phyloP scores from a whole-genome alignment of 2,329 filamentous ascomycete species.

The Microdochium bolleyi region DNA sequence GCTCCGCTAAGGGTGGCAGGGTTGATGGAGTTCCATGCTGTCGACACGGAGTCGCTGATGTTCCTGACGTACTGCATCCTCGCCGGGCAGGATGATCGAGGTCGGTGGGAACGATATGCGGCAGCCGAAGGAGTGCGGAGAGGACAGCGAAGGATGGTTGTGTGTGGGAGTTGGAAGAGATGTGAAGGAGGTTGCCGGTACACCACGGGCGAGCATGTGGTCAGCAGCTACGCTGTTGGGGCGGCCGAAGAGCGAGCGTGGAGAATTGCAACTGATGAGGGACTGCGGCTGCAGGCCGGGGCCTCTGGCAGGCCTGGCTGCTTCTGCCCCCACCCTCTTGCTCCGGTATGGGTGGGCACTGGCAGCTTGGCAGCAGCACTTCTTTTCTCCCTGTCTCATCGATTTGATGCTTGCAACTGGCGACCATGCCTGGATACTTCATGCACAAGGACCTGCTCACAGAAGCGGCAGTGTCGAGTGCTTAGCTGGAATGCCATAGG shows the following conservation, averaged over 20 bases:
- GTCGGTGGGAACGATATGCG: not conserved
- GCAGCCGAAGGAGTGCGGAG: not conserved
- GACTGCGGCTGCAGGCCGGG: not conserved
- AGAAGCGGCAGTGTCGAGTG: too few species aligned
- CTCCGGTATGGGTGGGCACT: not conserved
- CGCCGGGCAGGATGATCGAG: not conserved
- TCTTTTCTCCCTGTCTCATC: too few species aligned
- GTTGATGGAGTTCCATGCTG: conserved; percentile 99
- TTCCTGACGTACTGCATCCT: conserved; percentile 96
- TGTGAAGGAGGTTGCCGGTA: not conserved
- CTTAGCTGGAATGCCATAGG: too few species aligned
- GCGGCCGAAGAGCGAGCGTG: not conserved
- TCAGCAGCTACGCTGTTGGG: not conserved
- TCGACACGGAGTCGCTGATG: conserved; percentile 90
- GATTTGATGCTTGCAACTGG: too few species aligned
- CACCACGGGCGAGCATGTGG: not conserved
- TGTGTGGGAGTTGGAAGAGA: not conserved
- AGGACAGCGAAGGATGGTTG: not conserved
- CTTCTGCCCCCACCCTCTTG: not conserved
- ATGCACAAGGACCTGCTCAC: too few species aligned
- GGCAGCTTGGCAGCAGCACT: too few species aligned
- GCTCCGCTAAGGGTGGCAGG: conserved; percentile 93
- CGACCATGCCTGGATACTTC: too few species aligned
- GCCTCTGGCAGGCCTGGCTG: not conserved
- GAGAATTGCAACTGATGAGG: not conserved